phyloP scores from a whole-genome alignment of 257 asterid genomes.

The Penstemon davidsonii region DNA sequence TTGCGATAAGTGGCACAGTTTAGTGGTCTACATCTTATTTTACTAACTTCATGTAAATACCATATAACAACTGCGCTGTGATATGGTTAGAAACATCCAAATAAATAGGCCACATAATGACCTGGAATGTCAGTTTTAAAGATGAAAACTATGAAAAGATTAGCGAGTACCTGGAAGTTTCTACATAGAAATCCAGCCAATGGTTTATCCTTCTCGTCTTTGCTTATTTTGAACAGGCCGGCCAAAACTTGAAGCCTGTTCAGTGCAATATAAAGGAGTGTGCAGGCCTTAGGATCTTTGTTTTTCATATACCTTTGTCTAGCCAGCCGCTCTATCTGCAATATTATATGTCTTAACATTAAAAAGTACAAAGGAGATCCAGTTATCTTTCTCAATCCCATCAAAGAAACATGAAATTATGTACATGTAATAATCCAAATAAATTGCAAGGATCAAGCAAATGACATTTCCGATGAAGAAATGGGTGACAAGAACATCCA shows the following conservation, averaged over 20 bases:
- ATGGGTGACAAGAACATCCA: not conserved
- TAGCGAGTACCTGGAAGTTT: conserved; percentile 79
- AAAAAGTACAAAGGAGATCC: conserved; percentile 4
- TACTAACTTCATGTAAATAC: conserved; percentile 3
- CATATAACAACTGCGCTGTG: conserved; percentile 21
- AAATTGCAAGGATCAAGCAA: no score
- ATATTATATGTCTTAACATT: conserved; percentile 29
- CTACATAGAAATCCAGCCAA: conserved; percentile 80
- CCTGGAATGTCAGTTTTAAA: not conserved
- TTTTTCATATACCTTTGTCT: conserved; percentile 77
- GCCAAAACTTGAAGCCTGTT: conserved; percentile 93
- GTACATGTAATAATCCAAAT: no score
- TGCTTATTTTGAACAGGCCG: conserved; percentile 94
- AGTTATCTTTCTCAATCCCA: conserved; percentile 13
- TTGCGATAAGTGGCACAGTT: conserved; percentile 21
- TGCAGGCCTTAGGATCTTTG: conserved; percentile 90
- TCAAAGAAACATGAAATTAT: not conserved
- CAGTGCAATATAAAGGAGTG: conserved; percentile 85
- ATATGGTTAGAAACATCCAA: conserved; percentile 12
- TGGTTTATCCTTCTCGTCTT: conserved; percentile 89
- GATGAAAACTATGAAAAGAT: conserved; percentile 12
- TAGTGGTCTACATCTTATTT: not conserved
- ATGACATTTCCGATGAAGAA: no score
- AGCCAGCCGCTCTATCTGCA: conserved; percentile 95
- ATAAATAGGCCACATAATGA: conserved; percentile 12